phyloP scores from a whole-genome alignment of 306 rosid genomes.

The Trichosanthes cucumerina region DNA sequence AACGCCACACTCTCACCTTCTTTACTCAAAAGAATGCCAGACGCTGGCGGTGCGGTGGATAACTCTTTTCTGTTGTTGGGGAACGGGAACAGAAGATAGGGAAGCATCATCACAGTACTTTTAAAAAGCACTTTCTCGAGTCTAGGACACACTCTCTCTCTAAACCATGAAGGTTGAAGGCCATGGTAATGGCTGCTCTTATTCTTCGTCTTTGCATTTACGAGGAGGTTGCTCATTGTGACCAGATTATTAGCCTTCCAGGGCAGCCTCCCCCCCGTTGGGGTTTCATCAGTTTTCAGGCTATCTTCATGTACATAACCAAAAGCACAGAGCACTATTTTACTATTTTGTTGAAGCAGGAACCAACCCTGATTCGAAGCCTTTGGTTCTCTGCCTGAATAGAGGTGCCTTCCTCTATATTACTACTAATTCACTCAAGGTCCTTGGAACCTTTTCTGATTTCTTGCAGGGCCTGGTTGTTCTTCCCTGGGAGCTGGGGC shows the following conservation, averaged over 20 bases:
- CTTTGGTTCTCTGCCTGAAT: constrained; percentile 73
- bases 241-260: constrained; percentile 42
- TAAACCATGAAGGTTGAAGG: constrained; percentile 7
- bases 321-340: constrained; percentile 53
- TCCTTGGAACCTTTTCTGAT: not conserved
- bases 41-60: not conserved
- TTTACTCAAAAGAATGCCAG: not conserved
- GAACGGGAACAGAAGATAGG: not conserved
- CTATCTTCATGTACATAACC: constrained; percentile 53
- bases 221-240: constrained; percentile 20
- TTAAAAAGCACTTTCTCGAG: not conserved
- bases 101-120: not conserved
- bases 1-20: not conserved
- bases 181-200: constrained; percentile 21
- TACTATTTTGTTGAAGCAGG: constrained; percentile 77
- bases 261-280: constrained; percentile 75
- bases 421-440: not conserved
- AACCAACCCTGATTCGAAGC: constrained; percentile 64
- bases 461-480: constrained; percentile 41
- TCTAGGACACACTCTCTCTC: too few relatives aligned
- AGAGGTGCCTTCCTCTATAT: constrained; percentile 23
- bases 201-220: constrained; percentile 18
- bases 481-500: constrained; percentile 53
- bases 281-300: constrained; percentile 67
- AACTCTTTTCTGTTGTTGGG: not conserved